Percentiles rank a stretch among this genome's conserved stretches.
Evolutionary conservation across 495 filamentous ascomycete genomes (phyloP).

Genomic region (Podospora tetraspora): DNA sequence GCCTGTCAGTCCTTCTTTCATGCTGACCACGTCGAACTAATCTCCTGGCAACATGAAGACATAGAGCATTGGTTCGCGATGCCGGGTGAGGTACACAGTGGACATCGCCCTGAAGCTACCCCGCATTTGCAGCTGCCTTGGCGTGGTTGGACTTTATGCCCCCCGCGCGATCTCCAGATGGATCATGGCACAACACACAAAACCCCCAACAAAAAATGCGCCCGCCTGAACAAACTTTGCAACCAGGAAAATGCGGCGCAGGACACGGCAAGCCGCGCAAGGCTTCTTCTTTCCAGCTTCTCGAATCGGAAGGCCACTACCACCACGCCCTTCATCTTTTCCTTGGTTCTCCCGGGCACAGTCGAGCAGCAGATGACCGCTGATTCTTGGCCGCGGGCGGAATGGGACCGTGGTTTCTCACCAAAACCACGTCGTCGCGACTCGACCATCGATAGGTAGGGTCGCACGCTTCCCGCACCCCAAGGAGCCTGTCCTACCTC

Average conservation of each 20-base stretch:
- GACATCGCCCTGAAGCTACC: neutral
- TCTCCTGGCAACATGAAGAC: neutral
- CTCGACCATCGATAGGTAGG: neutral
- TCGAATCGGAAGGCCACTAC: neutral
- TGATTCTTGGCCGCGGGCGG: neutral
- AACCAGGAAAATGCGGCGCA: neutral
- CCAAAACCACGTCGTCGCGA: neutral
- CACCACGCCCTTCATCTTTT: neutral
- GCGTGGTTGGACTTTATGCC: neutral
- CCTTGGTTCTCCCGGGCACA: neutral
- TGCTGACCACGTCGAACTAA: neutral
- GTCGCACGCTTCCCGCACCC: neutral
- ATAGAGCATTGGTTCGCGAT: neutral
- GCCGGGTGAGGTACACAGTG: neutral
- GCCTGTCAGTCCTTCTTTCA: neutral
- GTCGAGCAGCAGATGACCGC: neutral
- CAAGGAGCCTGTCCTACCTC: neutral
- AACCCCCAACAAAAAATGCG: neutral
- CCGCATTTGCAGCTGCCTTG: neutral
- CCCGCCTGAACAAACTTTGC: neutral
- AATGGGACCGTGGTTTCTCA: neutral
- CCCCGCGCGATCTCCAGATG: neutral
- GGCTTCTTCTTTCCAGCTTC: neutral
- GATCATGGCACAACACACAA: neutral
- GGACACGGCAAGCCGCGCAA: neutral